phyloP scores from a whole-genome alignment of 1,284 basidiomycete species.

The Chiua sp. region DNA sequence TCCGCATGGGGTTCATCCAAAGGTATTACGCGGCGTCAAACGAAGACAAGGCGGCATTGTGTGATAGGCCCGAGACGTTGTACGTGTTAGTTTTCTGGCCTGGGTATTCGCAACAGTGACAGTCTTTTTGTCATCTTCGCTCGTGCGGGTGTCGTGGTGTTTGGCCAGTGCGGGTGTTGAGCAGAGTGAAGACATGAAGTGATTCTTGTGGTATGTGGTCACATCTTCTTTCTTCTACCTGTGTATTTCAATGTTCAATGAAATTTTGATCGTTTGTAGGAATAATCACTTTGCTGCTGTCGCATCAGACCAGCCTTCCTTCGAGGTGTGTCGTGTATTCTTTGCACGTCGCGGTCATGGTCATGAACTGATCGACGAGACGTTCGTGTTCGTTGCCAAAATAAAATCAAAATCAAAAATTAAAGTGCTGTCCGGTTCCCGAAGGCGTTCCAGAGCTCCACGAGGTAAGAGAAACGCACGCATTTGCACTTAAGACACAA shows the following conservation, averaged over 20 bases:
- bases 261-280: conserved; percentile 43
- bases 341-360: too few relatives aligned
- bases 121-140: not conserved
- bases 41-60: conserved; percentile 53
- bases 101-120: not conserved
- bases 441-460: conserved; percentile 55
- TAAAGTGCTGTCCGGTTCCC: conserved; percentile 57
- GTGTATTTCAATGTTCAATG: too few relatives aligned
- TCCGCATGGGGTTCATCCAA: conserved; percentile 37
- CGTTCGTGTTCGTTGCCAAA: not conserved
- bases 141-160: not conserved
- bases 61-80: conserved; percentile 45
- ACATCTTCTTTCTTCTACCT: too few relatives aligned
- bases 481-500: too few relatives aligned
- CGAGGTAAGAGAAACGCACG: conserved; percentile 46
- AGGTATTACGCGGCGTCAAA: conserved; percentile 55
- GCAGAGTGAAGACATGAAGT: conserved; percentile 73
- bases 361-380: too few relatives aligned
- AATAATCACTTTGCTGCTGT: conserved; percentile 51
- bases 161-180: conserved; percentile 60
- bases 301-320: too few relatives aligned
- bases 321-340: too few relatives aligned
- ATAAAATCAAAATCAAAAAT: conserved; percentile 25
- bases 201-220: conserved; percentile 61
- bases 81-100: conserved; percentile 34